Conservation (phyloP, 441 rosid genomes). For the Populus tomentosa region DNA sequence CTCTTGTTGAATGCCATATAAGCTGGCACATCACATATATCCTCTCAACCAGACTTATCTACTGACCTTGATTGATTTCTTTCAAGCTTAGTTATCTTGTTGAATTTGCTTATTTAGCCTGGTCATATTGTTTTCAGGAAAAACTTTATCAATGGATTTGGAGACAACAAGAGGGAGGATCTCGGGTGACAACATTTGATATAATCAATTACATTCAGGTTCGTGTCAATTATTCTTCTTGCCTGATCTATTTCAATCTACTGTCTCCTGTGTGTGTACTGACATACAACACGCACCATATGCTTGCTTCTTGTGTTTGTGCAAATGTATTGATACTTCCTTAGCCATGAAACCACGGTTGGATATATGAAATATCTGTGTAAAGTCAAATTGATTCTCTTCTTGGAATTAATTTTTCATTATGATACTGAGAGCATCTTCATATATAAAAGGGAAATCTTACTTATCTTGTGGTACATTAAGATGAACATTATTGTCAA, state of each 20-base stretch:
- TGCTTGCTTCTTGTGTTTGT: background rate
- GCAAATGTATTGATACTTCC: background rate
- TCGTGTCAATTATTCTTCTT: constrained; percentile 1
- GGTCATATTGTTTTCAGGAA: constrained; percentile 43
- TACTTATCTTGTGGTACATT: background rate
- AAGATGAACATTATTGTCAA: background rate
- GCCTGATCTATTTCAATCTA: background rate
- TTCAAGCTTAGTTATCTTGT: background rate
- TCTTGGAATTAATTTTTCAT: background rate
- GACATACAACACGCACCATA: background rate
- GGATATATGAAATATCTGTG: background rate
- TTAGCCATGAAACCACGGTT: background rate
- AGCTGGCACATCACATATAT: background rate
- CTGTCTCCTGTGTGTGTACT: background rate
- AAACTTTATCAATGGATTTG: constrained; percentile 85
- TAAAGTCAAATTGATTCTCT: background rate
- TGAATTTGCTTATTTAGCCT: background rate
- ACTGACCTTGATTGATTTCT: background rate
- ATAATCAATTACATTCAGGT: constrained; percentile 74
- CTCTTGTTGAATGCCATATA: background rate
- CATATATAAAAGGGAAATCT: background rate
- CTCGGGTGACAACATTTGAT: constrained; percentile 65
- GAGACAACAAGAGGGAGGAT: constrained; percentile 84
- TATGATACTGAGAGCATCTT: background rate
- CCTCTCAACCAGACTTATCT: background rate